phyloP scores from a whole-genome alignment of 768 basidiomycete species.

The Coprinopsis strossmayeri region DNA sequence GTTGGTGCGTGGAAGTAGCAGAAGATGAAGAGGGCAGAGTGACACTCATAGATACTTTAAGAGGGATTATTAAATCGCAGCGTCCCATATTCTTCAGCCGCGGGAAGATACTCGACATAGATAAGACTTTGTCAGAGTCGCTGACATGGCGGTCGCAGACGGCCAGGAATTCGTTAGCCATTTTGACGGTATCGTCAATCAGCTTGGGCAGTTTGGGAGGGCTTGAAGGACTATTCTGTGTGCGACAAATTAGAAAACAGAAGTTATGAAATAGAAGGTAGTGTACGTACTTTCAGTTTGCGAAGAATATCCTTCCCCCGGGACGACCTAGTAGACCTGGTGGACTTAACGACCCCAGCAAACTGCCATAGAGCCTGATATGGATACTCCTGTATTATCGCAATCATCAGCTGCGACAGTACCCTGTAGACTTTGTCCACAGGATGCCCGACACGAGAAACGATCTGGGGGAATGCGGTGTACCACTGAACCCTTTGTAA shows the following conservation, averaged over 20 bases:
- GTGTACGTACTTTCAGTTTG: slow-evolving; percentile 46
- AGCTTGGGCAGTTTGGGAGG: slow-evolving; percentile 36
- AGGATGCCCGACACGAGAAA: slow-evolving; percentile 82
- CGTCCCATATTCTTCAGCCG: slow-evolving; percentile 48
- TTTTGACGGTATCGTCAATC: slow-evolving; percentile 45
- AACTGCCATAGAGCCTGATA: slow-evolving; percentile 93
- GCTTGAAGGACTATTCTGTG: slow-evolving; percentile 42
- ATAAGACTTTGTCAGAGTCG: slow-evolving; percentile 30
- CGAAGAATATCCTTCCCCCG: slow-evolving; percentile 57
- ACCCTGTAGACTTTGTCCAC: slow-evolving; percentile 54
- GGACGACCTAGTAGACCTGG: slow-evolving; percentile 48
- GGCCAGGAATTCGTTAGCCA: slow-evolving; percentile 65
- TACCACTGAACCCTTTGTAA: slow-evolving; percentile 85
- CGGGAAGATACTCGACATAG: slow-evolving; percentile 53
- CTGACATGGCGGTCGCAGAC: slow-evolving; percentile 55
- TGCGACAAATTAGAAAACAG: too few relatives aligned
- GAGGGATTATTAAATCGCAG: slow-evolving; percentile 74
- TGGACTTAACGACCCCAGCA: slow-evolving; percentile 82
- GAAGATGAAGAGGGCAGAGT: slow-evolving; percentile 72
- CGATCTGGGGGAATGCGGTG: slow-evolving; percentile 94
- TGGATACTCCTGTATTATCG: slow-evolving; percentile 78
- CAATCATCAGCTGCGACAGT: slow-evolving; percentile 59
- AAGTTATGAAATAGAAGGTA: too few relatives aligned
- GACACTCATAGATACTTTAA: slow-evolving; percentile 89
- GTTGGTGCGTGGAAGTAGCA: slow-evolving; percentile 58